phyloP scores from a whole-genome alignment of 495 filamentous ascomycete genomes.

The Penicillium mononematosum region DNA sequence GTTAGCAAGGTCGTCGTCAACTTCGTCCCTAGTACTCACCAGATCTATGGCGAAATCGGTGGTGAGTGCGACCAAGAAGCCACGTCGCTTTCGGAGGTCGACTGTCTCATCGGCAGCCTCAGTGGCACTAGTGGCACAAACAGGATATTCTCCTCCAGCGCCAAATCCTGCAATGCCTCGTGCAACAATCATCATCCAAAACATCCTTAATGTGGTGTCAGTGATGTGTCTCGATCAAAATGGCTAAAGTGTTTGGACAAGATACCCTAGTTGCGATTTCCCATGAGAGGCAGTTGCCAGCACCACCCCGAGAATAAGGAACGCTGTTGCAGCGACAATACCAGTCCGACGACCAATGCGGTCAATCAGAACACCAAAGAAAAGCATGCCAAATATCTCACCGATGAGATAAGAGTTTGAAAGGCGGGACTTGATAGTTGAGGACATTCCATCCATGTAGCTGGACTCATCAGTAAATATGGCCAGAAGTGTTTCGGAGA shows the following conservation, averaged over 20 bases:
- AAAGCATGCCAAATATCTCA: conserved; percentile 38
- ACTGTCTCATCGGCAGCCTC: conserved; percentile 47
- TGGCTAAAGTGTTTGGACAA: too few relatives aligned
- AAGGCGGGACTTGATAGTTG: conserved; percentile 34
- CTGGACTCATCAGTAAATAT: conserved; percentile 10
- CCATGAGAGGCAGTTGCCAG: conserved; percentile 34
- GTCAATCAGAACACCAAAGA: conserved; percentile 35
- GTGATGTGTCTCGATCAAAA: background rate
- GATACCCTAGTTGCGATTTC: conserved; percentile 28
- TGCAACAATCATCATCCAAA: conserved; percentile 56
- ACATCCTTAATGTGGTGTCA: conserved; percentile 32
- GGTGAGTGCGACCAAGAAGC: conserved; percentile 33
- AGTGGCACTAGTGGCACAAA: conserved; percentile 42
- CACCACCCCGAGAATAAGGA: conserved; percentile 31
- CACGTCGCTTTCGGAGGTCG: conserved; percentile 27
- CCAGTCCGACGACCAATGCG: conserved; percentile 33
- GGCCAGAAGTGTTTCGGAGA: background rate
- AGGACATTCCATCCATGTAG: conserved; percentile 33
- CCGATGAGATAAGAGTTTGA: conserved; percentile 37
- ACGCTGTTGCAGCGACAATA: conserved; percentile 26
- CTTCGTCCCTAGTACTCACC: conserved; percentile 4
- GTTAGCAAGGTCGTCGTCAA: background rate
- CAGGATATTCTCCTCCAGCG: conserved; percentile 49
- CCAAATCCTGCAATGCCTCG: conserved; percentile 55
- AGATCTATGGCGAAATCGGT: conserved; percentile 37